phyloP scores from a whole-genome alignment of 441 rosid genomes.

The Syzygium malaccense region DNA sequence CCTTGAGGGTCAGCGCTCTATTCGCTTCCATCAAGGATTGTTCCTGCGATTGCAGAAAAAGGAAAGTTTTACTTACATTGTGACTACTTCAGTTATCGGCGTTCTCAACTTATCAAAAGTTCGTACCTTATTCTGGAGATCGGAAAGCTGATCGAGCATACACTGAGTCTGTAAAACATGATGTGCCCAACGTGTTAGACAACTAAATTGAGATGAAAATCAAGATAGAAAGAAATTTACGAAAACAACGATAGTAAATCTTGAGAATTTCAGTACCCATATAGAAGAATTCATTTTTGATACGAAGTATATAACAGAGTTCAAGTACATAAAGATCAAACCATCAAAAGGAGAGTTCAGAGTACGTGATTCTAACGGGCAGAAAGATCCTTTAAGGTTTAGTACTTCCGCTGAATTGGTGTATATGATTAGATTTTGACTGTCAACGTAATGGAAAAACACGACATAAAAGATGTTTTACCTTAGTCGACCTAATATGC shows the following conservation, averaged over 20 bases:
- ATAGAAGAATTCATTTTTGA: not conserved
- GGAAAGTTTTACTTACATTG: not conserved
- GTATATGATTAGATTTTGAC: not conserved
- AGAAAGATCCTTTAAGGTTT: not conserved
- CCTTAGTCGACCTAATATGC: slow-evolving; percentile 90
- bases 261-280: not conserved
- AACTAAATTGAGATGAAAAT: not conserved
- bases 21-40: slow-evolving; percentile 81
- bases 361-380: not conserved
- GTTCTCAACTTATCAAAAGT: not conserved
- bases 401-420: not conserved
- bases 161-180: slow-evolving; percentile 59
- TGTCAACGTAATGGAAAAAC: not conserved
- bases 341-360: not conserved
- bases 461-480: not conserved
- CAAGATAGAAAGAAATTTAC: not conserved
- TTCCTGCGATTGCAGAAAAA: slow-evolving; percentile 35
- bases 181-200: not conserved
- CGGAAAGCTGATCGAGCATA: slow-evolving; percentile 92
- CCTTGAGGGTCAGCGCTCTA: slow-evolving; percentile 78
- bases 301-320: not conserved
- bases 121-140: slow-evolving; percentile 79
- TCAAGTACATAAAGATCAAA: not conserved
- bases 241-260: not conserved
- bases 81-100: too few species aligned